Conservation (phyloP, 2,329 filamentous ascomycete genomes). For the Xylariaceae sp. region DNA sequence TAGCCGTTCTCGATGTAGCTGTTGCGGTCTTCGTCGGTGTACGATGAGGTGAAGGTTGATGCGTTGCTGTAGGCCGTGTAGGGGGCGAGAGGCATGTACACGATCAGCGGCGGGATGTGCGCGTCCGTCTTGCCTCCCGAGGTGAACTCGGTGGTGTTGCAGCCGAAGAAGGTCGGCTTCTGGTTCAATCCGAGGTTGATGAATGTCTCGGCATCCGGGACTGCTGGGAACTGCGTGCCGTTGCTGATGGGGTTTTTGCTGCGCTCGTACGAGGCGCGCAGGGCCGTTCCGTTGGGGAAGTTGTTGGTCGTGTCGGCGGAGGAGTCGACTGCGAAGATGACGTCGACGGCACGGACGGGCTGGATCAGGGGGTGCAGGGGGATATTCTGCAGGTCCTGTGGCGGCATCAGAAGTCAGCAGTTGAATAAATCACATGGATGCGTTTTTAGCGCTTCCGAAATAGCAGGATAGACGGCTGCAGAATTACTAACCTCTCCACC, state of each 20-base stretch:
- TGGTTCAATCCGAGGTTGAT: slow-evolving; percentile 72
- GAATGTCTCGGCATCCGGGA: slow-evolving; percentile 74
- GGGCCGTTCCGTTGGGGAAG: slow-evolving; percentile 74
- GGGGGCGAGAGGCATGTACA: slow-evolving; percentile 84
- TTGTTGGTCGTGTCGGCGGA: slow-evolving; percentile 64
- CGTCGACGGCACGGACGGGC: slow-evolving; percentile 66
- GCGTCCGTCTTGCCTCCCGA: no score
- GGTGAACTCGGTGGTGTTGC: slow-evolving; percentile 58
- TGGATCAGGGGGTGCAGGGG: slow-evolving; percentile 75
- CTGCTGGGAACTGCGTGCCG: slow-evolving; percentile 27
- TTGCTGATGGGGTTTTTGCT: neutral
- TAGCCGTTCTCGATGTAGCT: slow-evolving; percentile 83
- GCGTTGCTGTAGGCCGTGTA: slow-evolving; percentile 75
- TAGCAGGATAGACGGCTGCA: neutral
- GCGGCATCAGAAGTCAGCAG: neutral
- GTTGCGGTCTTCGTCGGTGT: slow-evolving; percentile 64
- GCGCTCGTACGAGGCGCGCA: slow-evolving; percentile 41
- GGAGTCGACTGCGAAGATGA: slow-evolving; percentile 76
- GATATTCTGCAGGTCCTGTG: slow-evolving; percentile 66
- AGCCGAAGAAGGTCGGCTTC: slow-evolving; percentile 76
- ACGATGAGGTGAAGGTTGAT: slow-evolving; percentile 67
- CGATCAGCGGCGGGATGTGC: slow-evolving; percentile 59
- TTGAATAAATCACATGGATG: neutral
- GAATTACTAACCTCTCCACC: slow-evolving; percentile 57
- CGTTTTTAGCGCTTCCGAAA: neutral